Evolutionary conservation across 257 asterid species (phyloP).

Genomic region (Euphrasia confusa): DNA sequence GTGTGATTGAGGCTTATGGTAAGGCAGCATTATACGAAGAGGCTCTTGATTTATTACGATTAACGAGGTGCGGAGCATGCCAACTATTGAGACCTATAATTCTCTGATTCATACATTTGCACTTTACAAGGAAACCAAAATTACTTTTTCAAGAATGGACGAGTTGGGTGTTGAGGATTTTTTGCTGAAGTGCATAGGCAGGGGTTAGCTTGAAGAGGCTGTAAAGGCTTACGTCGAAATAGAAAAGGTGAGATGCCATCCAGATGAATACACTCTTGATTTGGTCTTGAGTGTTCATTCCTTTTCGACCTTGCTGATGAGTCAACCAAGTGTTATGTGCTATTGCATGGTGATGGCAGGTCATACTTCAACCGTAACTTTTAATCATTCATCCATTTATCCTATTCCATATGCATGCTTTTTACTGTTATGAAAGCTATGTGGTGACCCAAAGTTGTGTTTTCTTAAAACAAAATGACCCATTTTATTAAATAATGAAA

Average conservation of each 20-base stretch:
- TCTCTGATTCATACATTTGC: constrained; percentile 73
- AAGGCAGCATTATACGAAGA: constrained; percentile 91
- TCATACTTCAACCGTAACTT: constrained; percentile 27
- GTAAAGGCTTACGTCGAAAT: constrained; percentile 76
- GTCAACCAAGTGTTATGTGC: constrained; percentile 87
- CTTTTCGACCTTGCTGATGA: constrained; percentile 90
- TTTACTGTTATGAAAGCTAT: constrained; percentile 12
- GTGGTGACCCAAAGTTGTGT: not conserved
- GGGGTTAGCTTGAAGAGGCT: constrained; percentile 88
- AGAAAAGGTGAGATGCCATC: constrained; percentile 85
- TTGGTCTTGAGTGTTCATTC: constrained; percentile 89
- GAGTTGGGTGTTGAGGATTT: too few species aligned
- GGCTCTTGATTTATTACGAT: constrained; percentile 88
- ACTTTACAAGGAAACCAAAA: constrained; percentile 86
- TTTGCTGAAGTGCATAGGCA: constrained; percentile 65
- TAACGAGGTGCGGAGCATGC: constrained; percentile 83
- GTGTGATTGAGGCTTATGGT: constrained; percentile 34
- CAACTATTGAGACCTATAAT: constrained; percentile 35
- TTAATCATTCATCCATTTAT: constrained; percentile 15
- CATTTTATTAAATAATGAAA: not conserved
- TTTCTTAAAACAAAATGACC: not conserved
- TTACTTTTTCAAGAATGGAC: constrained; percentile 25
- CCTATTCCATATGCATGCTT: constrained; percentile 17
- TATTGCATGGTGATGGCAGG: constrained; percentile 95
- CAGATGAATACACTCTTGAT: constrained; percentile 92